These are phyloP conservation scores for Colletotrichum cuscutae DNA, from an alignment of 2,329 filamentous ascomycete genomes.

Conservation along the genomic window DNA sequence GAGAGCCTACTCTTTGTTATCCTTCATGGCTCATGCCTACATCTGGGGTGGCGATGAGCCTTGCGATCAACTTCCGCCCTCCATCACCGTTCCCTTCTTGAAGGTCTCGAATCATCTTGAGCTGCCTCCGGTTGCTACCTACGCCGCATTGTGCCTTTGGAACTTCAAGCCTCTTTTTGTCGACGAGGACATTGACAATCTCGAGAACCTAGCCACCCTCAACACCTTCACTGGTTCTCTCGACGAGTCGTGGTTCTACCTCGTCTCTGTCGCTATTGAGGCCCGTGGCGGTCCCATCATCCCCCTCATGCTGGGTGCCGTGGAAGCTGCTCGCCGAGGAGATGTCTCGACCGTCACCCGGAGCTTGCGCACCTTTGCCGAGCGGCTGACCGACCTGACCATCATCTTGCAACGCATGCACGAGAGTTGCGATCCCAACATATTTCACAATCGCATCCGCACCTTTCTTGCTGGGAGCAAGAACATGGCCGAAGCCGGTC, in stretches of 20 bases:
- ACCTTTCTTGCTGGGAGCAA: constrained; percentile 96
- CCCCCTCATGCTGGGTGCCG: constrained; percentile 87
- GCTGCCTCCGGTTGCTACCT: constrained; percentile 92
- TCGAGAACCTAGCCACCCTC: constrained; percentile 89
- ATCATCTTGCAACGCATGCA: constrained; percentile 88
- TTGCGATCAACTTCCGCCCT: constrained; percentile 79
- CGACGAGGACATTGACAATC: constrained; percentile 81
- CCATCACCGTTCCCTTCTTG: constrained; percentile 86
- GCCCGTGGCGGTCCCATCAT: constrained; percentile 89
- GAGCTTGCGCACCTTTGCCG: constrained; percentile 84
- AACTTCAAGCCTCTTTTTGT: constrained; percentile 95
- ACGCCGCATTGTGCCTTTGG: constrained; percentile 92
- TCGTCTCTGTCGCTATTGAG: constrained; percentile 95
- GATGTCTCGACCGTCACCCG: constrained; percentile 78
- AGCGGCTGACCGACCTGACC: constrained; percentile 87
- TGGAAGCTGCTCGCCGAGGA: constrained; percentile 78
- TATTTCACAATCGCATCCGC: constrained; percentile 97
- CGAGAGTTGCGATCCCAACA: constrained; percentile 91
- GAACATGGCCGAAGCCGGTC: constrained; percentile 95
- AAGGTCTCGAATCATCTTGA: constrained; percentile 82
- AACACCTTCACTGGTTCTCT: constrained; percentile 93
- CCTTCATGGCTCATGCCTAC: constrained; percentile 93
- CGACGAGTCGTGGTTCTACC: constrained; percentile 99
- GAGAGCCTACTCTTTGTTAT: constrained; percentile 88
- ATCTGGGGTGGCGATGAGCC: constrained; percentile 94